Percentiles rank a stretch among this genome's conserved stretches.
Conservation (phyloP, 192 early-diverging fungal genomes). For the Chytriomyces sp. region DNA sequence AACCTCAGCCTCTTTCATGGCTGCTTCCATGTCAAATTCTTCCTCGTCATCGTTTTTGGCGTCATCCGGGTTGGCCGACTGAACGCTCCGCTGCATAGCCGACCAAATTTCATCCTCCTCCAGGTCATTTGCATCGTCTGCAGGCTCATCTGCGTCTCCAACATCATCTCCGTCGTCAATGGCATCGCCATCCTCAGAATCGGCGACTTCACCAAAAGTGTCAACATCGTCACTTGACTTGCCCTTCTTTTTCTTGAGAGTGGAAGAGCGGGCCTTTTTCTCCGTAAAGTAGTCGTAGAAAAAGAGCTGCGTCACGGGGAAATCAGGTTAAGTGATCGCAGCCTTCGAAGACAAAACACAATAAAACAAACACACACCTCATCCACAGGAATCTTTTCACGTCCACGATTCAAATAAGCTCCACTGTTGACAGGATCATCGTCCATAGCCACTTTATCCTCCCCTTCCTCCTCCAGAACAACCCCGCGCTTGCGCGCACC, state of each 20-base stretch:
- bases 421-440: slow-evolving; percentile 69
- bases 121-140: slow-evolving; percentile 43
- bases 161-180: slow-evolving; percentile 36
- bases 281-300: slow-evolving; percentile 79
- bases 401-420: slow-evolving; percentile 60
- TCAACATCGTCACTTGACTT: slow-evolving; percentile 40
- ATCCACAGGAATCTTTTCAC: slow-evolving; percentile 71
- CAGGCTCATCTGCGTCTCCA: slow-evolving; percentile 52
- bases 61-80: slow-evolving; percentile 20
- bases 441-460: slow-evolving; percentile 38
- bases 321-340: not conserved
- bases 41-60: slow-evolving; percentile 30
- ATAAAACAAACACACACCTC: slow-evolving; percentile 47
- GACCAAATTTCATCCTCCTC: slow-evolving; percentile 89
- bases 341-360: not conserved
- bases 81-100: slow-evolving; percentile 72
- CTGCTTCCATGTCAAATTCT: slow-evolving; percentile 32
- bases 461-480: slow-evolving; percentile 66
- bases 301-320: slow-evolving; percentile 54
- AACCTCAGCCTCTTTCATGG: slow-evolving; percentile 15
- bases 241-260: slow-evolving; percentile 47
- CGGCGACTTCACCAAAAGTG: not conserved
- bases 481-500: slow-evolving; percentile 52
- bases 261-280: slow-evolving; percentile 43
- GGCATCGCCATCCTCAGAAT: slow-evolving; percentile 14